phyloP scores from a whole-genome alignment of 139 green algal genomes.

The Chlamydomonas applanata region DNA sequence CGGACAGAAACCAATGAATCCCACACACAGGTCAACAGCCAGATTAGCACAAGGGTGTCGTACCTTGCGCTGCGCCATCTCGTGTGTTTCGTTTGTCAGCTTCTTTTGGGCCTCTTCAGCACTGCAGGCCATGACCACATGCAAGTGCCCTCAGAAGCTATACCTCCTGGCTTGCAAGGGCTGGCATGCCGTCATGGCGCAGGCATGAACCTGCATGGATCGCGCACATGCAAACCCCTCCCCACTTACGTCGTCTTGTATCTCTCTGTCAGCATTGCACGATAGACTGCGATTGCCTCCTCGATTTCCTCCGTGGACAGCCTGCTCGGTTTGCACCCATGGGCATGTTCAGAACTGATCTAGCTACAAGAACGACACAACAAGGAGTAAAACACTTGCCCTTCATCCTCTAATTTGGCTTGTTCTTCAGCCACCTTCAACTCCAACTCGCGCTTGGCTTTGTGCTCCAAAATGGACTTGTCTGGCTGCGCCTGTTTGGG shows the following conservation, averaged over 20 bases:
- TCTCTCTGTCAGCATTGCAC: neutral
- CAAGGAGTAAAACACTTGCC: conserved; percentile 37
- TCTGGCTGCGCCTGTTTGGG: conserved; percentile 67
- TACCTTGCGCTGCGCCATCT: conserved; percentile 62
- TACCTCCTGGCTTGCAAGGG: too few relatives aligned
- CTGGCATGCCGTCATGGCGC: neutral
- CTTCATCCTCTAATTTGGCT: conserved; percentile 84
- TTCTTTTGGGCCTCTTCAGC: neutral
- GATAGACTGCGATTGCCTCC: conserved; percentile 4
- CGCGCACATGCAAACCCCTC: neutral
- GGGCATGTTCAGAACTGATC: neutral
- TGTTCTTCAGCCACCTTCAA: conserved; percentile 78
- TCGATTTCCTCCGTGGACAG: conserved; percentile 22
- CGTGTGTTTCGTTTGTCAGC: conserved; percentile 76
- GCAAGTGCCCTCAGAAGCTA: neutral
- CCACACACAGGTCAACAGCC: too few relatives aligned
- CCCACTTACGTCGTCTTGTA: neutral
- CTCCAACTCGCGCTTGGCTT: conserved; percentile 91
- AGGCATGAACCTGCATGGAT: neutral
- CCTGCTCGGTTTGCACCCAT: conserved; percentile 9
- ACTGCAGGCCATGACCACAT: neutral
- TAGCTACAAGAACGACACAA: neutral
- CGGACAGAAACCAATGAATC: neutral
- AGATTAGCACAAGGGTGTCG: neutral
- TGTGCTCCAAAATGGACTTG: conserved; percentile 89